Conservation (phyloP, 2,329 filamentous ascomycete genomes). For the Aureobasidium pullulans region DNA sequence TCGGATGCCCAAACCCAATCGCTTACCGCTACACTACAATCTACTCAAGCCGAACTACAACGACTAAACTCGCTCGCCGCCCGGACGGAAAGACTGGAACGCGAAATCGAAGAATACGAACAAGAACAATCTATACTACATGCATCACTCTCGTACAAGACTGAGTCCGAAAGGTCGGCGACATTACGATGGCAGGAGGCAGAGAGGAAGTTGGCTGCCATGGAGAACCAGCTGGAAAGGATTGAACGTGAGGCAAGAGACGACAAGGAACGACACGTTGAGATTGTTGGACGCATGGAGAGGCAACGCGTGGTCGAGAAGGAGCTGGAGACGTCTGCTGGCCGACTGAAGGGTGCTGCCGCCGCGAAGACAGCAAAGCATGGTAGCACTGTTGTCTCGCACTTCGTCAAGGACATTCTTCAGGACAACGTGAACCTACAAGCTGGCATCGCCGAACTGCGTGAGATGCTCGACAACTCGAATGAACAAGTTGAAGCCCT, state of each 20-base stretch:
- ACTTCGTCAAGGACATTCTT: constrained; percentile 91
- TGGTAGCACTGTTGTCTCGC: constrained; percentile 70
- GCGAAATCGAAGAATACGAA: constrained; percentile 71
- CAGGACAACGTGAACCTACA: constrained; percentile 94
- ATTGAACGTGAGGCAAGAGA: constrained; percentile 78
- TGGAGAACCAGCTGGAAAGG: constrained; percentile 80
- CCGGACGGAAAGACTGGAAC: constrained; percentile 71
- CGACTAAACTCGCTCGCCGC: constrained; percentile 65
- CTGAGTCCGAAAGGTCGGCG: constrained; percentile 70
- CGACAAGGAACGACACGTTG: constrained; percentile 72
- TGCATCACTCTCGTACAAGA: constrained; percentile 56
- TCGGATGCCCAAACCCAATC: constrained; percentile 73
- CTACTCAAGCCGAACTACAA: constrained; percentile 69
- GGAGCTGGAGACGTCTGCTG: constrained; percentile 72
- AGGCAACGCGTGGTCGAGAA: constrained; percentile 73
- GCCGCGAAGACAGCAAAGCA: constrained; percentile 58
- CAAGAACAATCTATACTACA: constrained; percentile 71
- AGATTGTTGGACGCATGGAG: constrained; percentile 77
- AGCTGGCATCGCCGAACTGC: constrained; percentile 80
- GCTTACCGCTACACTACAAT: constrained; percentile 68
- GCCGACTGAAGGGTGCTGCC: constrained; percentile 72
- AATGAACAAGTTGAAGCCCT: constrained; percentile 90
- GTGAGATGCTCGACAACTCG: constrained; percentile 82
- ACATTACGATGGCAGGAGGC: constrained; percentile 79
- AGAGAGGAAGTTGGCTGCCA: constrained; percentile 66